phyloP scores from a whole-genome alignment of 257 asterid genomes.

The Cynanchum wilfordii region DNA sequence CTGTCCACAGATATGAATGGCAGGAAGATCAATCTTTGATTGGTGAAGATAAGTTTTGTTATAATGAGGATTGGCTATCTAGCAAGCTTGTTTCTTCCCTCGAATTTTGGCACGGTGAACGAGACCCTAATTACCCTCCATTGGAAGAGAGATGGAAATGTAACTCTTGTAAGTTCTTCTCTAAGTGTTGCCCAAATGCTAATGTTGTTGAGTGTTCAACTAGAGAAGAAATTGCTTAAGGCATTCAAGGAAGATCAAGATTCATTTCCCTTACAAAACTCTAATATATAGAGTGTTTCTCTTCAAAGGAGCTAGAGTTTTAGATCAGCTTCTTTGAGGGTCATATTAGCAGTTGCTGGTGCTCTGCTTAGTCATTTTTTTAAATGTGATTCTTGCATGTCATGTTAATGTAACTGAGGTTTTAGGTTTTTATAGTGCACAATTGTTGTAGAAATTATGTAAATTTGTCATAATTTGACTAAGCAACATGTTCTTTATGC shows the following conservation, averaged over 20 bases:
- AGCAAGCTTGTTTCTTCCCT: constrained; percentile 56
- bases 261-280: background rate
- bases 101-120: constrained; percentile 70
- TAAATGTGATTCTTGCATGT: background rate
- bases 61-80: constrained; percentile 53
- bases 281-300: background rate
- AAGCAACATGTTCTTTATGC: background rate
- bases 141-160: constrained; percentile 89
- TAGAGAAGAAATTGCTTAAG: constrained; percentile 10
- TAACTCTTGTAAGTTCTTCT: constrained; percentile 51
- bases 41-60: constrained; percentile 64
- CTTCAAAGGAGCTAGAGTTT: background rate
- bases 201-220: constrained; percentile 26
- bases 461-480: background rate
- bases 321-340: background rate
- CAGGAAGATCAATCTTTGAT: constrained; percentile 77
- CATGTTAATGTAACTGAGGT: background rate
- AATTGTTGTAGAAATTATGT: background rate
- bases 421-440: background rate
- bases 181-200: constrained; percentile 46
- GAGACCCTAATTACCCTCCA: constrained; percentile 63
- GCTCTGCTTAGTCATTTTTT: background rate
- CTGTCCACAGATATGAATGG: constrained; percentile 54
- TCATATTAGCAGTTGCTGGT: background rate
- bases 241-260: background rate